Base-by-base conservation (phyloP, 2,329 filamentous ascomycete genomes). In the Nemania abortiva region DNA sequence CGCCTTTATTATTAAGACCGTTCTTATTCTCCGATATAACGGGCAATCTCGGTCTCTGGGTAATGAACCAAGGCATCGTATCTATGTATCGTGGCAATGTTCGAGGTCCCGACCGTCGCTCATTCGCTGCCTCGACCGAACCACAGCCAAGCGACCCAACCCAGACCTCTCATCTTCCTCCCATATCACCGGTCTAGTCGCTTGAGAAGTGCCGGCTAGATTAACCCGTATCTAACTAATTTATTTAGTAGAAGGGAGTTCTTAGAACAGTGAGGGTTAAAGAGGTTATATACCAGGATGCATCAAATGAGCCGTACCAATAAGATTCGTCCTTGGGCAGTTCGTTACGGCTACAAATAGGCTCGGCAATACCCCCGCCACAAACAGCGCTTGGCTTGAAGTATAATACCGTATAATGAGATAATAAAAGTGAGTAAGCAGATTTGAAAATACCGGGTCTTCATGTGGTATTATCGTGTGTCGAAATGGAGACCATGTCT, bases 301-400 rank as follows among this genome's bases (percentile, higher is more conserved):
- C 2, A 18, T 20, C 59, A 55, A 65, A 68, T 70, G 63, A 70
- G 61, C 69, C 69, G 66, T 63, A 54, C 66, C 69, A 68, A 70
- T 68, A 62, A 60, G 47, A 68, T 66, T 39, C 50, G 34, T 65
- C 31, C 65, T 53, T 56, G 6, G 11, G 11, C 47, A 58, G 42
- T 42, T 65, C 65, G 57, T 61, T 50, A 56, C 65, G 27, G 24
- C 29, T 52, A 15, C 22, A 62, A 66, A 60, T 57, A 31, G 42
- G 61, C 57, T 63, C 58, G 65, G 69, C 58, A 70, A 65, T 58
- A 58, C 57, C 10, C 18, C 61, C 18, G 29, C 50, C 54, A 45
- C 22, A 22, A 37, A 11, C 11, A 37, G 24, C 20, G 56, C 60
- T 64, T 67, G 52, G 59, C 63, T 49, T 45, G 7, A 31, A 31